Evolutionary conservation across 257 asterid genomes (phyloP), one percentile per base, ranked within the genome.

Genomic region (Solanum piurae): DNA sequence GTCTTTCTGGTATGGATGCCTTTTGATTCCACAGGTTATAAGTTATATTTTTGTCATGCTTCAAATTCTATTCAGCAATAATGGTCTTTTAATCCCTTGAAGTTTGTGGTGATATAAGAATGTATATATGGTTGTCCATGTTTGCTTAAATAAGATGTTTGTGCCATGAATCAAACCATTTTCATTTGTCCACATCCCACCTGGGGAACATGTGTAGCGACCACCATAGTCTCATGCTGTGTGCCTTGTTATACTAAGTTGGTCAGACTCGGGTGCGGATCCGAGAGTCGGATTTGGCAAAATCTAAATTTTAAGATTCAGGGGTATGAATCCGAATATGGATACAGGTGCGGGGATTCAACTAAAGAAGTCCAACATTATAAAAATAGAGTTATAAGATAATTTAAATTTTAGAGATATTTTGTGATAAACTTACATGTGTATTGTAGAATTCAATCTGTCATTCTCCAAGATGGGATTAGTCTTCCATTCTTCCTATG

Each of bases 1-100:
- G 93, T 49, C 90, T 91, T 90, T 91, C 98, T 89, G 99, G 99
- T 97, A 95, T 74, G 80, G 34, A 25, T 66, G 37, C 58, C 49
- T 27, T 85, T 71, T 46, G 83, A 44, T 36, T 73, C 83, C 42
- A 31, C 23, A 66, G 42, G 23, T 85, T 38, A 38, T 31, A 29
- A 42, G 14, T 52, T 18, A 49, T 49, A 49, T 27, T 79, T 8
- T 79, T 79, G 62, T 23, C 16, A 16, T 79, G 64, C 62, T 40
- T 77, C 62, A 44, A 1, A 79, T 44, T 79, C 85, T 77, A 77
- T 72, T 40, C 62, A 40, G 10, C 84, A 77, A 77, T 77, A 77
- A 7, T 40, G 62, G 9, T 29, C 23, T 79, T 44, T 79, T 58
- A 44, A 79, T 27, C 66, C 58, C 85, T 46, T 79, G 85, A 79